Conservation (phyloP, 371 early-diverging fungal species). For the Apophysomyces sp. region DNA sequence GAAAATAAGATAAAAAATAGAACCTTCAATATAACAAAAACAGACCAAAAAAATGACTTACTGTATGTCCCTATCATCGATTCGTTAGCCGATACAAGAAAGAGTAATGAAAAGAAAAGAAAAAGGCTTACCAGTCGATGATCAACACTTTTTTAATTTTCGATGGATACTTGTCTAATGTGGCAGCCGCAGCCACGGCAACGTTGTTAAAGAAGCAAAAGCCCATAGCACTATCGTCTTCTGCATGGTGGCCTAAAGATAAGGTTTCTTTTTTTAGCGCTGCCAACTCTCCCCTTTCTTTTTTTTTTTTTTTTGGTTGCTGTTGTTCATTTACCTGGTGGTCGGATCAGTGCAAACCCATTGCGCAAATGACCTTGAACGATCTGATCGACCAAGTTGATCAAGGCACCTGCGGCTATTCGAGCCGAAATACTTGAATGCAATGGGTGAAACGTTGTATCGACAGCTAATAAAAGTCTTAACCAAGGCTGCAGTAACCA, state of each 20-base stretch:
- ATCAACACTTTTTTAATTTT: constrained; percentile 56
- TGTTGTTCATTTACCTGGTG: constrained; percentile 44
- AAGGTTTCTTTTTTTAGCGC: not conserved
- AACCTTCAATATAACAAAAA: not conserved
- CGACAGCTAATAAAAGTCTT: constrained; percentile 31
- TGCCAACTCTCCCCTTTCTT: not conserved
- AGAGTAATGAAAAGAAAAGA: not conserved
- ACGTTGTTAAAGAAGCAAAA: constrained; percentile 73
- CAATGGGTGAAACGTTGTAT: constrained; percentile 60
- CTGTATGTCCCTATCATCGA: constrained; percentile 74
- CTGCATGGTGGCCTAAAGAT: constrained; percentile 62
- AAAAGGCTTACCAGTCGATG: constrained; percentile 51
- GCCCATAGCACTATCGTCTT: constrained; percentile 66
- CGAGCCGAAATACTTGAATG: constrained; percentile 54
- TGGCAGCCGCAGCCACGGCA: constrained; percentile 59
- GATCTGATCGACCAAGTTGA: constrained; percentile 52
- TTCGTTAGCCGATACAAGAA: too few species aligned
- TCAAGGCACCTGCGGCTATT: constrained; percentile 58
- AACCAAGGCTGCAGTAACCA: constrained; percentile 15
- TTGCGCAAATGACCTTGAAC: constrained; percentile 57
- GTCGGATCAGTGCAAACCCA: constrained; percentile 67
- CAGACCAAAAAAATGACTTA: constrained; percentile 22
- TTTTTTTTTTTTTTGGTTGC: not conserved
- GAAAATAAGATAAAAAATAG: not conserved
- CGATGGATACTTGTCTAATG: constrained; percentile 46